A percentile compares a stretch with the other conserved stretches of the same genome.
Evolutionary conservation across 2,329 filamentous ascomycete genomes (phyloP).

Genomic region (Rhynchosporium secalis): DNA sequence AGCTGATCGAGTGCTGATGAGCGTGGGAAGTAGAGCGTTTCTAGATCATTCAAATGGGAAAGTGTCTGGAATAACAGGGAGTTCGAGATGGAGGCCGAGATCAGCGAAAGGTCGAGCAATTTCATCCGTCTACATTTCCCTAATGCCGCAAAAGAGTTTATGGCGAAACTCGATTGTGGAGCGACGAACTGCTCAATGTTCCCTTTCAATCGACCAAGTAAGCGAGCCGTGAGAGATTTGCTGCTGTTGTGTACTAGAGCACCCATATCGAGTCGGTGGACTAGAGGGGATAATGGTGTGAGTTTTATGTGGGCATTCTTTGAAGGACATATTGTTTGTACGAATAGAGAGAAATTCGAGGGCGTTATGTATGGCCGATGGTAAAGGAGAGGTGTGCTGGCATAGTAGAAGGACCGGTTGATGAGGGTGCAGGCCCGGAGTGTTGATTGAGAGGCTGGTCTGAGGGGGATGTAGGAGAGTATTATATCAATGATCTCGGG

Average conservation of each 20-base stretch:
- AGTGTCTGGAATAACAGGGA: slow-evolving; percentile 39
- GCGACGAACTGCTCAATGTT: slow-evolving; percentile 40
- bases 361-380: slow-evolving; percentile 35
- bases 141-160: slow-evolving; percentile 40
- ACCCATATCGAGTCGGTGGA: slow-evolving; percentile 39
- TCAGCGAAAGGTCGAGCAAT: slow-evolving; percentile 38
- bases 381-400: slow-evolving; percentile 35
- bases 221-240: slow-evolving; percentile 37
- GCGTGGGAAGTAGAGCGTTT: slow-evolving; percentile 39
- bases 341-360: slow-evolving; percentile 38
- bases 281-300: slow-evolving; percentile 35
- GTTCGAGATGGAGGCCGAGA: slow-evolving; percentile 38
- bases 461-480: slow-evolving; percentile 35
- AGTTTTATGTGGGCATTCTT: slow-evolving; percentile 41
- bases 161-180: slow-evolving; percentile 39
- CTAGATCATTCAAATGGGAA: slow-evolving; percentile 33
- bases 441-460: slow-evolving; percentile 27
- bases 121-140: slow-evolving; percentile 39
- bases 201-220: slow-evolving; percentile 39
- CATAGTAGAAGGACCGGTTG: slow-evolving; percentile 38
- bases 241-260: slow-evolving; percentile 38
- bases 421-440: slow-evolving; percentile 38
- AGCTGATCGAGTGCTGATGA: slow-evolving; percentile 31
- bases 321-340: slow-evolving; percentile 40
- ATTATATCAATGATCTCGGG: slow-evolving; percentile 39